These are phyloP conservation scores for Solanum clarkiae DNA, from an alignment of 257 asterid species.

Conservation along the genomic window DNA sequence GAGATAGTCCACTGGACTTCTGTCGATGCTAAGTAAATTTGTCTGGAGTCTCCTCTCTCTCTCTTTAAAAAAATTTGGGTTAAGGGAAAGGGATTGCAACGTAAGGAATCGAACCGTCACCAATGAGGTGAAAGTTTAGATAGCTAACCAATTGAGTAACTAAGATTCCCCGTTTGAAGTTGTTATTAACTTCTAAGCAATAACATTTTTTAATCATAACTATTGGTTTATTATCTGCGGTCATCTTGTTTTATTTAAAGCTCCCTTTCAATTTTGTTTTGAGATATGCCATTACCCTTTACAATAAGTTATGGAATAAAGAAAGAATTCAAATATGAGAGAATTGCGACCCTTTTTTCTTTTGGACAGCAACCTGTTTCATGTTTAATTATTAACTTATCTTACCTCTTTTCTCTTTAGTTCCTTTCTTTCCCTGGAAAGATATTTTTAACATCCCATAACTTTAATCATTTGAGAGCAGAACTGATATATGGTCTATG, in stretches of 20 bases:
- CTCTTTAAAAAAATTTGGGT: too few species aligned
- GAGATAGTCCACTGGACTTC: not conserved
- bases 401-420: not conserved
- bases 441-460: not conserved
- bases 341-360: not conserved
- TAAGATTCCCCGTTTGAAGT: not conserved
- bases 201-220: not conserved
- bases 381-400: not conserved
- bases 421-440: not conserved
- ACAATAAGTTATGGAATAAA: not conserved
- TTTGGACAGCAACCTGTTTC: not conserved
- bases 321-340: not conserved
- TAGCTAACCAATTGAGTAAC: too few species aligned
- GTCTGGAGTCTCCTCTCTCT: not conserved
- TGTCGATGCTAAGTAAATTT: not conserved
- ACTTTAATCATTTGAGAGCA: not conserved
- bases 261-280: not conserved
- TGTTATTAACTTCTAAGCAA: not conserved
- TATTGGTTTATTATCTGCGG: not conserved
- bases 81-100: too few species aligned
- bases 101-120: too few species aligned
- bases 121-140: too few species aligned
- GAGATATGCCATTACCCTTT: not conserved
- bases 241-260: not conserved
- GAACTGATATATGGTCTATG: not conserved